These are phyloP conservation scores for Auricularia heimuer DNA, from an alignment of 768 basidiomycete species.

Conservation along the genomic window DNA sequence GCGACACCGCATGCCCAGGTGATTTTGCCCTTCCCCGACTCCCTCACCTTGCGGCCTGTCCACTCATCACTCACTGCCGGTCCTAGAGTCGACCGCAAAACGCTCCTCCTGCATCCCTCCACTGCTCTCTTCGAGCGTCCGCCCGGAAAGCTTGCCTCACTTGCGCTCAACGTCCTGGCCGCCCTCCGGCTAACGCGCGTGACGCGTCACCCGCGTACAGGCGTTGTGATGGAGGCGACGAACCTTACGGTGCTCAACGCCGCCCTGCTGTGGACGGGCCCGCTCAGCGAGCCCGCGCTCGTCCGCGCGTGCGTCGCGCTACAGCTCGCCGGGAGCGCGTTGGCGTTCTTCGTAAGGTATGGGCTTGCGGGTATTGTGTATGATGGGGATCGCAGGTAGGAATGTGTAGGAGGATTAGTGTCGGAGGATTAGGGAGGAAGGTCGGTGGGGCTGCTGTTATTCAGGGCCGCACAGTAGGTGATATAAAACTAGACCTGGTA, in stretches of 20 bases:
- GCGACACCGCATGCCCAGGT: constrained; percentile 88
- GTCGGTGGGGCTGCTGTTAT: no score
- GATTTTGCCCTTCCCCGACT: constrained; percentile 15
- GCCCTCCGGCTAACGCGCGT: constrained; percentile 59
- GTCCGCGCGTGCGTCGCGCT: constrained; percentile 56
- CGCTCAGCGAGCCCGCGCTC: constrained; percentile 76
- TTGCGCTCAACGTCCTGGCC: constrained; percentile 52
- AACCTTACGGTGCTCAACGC: constrained; percentile 91
- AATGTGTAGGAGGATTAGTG: background rate
- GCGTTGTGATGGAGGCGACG: constrained; percentile 57
- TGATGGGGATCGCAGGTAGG: constrained; percentile 76
- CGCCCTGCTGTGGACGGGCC: constrained; percentile 68
- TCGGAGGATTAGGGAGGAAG: background rate
- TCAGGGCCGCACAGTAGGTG: no score
- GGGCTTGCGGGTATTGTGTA: constrained; percentile 84
- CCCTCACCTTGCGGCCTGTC: background rate
- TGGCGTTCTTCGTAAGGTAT: constrained; percentile 84
- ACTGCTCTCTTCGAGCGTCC: constrained; percentile 48
- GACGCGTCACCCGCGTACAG: constrained; percentile 41
- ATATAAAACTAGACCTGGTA: no score
- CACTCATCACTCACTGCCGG: background rate
- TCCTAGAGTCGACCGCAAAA: constrained; percentile 60
- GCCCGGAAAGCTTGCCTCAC: constrained; percentile 42
- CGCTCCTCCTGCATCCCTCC: constrained; percentile 73
- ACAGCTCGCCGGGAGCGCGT: constrained; percentile 61